A percentile compares a stretch with the other conserved stretches of the same genome.
These are phyloP conservation scores for Daucus carota DNA, from an alignment of 129 eudicot species.

Conservation along the genomic window DNA sequence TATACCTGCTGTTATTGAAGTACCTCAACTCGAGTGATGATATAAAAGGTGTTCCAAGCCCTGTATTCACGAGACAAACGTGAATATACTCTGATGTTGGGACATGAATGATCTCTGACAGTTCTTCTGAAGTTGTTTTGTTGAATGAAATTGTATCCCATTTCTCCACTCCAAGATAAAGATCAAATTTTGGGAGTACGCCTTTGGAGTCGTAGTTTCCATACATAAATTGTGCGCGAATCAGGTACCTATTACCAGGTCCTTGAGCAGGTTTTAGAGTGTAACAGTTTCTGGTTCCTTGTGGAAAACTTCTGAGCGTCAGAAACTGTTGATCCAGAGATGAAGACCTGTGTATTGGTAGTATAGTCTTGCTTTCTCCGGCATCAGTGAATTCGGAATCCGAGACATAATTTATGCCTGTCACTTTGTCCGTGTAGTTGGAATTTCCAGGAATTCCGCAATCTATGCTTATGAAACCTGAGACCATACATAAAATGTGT, in stretches of 20 bases:
- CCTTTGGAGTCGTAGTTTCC: not conserved
- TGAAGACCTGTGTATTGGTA: not conserved
- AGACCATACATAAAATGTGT: not conserved
- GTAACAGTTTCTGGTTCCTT: slow-evolving; percentile 6
- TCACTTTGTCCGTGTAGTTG: not conserved
- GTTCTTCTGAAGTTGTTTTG: not conserved
- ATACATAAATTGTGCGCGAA: not conserved
- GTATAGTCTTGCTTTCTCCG: not conserved
- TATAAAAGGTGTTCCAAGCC: not conserved
- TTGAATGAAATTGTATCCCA: not conserved
- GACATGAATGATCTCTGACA: not conserved
- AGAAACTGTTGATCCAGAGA: not conserved
- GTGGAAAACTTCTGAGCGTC: not conserved
- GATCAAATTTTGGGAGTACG: not conserved
- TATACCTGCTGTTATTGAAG: not conserved
- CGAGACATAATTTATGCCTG: not conserved
- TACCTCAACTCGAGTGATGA: not conserved
- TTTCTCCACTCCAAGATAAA: not conserved
- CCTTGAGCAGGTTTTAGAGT: not conserved
- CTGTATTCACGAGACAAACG: not conserved
- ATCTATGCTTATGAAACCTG: not conserved
- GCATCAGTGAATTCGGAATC: not conserved
- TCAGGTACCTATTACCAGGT: not conserved
- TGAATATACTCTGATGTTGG: not conserved
- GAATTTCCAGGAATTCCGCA: not conserved